These are phyloP conservation scores for Nigrospora oryzae DNA, from an alignment of 2,329 filamentous ascomycete genomes.

Conservation along the genomic window DNA sequence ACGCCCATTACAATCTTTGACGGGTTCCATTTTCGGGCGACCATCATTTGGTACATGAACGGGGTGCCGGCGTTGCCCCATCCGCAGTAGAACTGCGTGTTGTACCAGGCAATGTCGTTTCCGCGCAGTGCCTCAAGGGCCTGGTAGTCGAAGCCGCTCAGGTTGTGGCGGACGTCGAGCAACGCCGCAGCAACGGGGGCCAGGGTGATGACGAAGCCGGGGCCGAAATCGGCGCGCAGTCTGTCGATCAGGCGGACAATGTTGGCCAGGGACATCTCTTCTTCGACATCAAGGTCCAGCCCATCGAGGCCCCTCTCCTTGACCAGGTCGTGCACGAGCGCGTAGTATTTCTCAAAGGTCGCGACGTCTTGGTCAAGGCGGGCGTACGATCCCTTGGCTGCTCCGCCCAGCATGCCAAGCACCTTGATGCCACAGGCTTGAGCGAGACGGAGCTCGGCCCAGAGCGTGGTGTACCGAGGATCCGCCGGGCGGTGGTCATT, in stretches of 20 bases:
- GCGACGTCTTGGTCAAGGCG: constrained; percentile 39
- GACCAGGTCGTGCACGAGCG: constrained; percentile 54
- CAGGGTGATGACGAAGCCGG: constrained; percentile 63
- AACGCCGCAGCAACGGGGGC: constrained; percentile 72
- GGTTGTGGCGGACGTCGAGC: constrained; percentile 49
- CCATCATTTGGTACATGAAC: constrained; percentile 34
- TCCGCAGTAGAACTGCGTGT: constrained; percentile 77
- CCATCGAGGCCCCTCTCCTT: constrained; percentile 50
- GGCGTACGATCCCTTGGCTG: constrained; percentile 61
- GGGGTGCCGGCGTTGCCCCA: constrained; percentile 60
- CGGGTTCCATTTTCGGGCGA: constrained; percentile 53
- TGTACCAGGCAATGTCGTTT: constrained; percentile 66
- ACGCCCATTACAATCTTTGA: constrained; percentile 66
- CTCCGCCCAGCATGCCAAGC: constrained; percentile 75
- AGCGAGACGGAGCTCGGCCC: constrained; percentile 62
- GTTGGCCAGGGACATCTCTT: constrained; percentile 56
- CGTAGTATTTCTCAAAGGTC: constrained; percentile 63
- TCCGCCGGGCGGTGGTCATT: constrained; percentile 65
- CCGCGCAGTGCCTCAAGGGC: constrained; percentile 58
- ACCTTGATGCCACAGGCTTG: constrained; percentile 64
- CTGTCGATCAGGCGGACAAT: constrained; percentile 56
- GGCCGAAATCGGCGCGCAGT: constrained; percentile 57
- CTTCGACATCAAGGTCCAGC: constrained; percentile 69
- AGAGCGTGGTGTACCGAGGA: constrained; percentile 54
- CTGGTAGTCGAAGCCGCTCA: constrained; percentile 70